Conservation (phyloP, 2,329 filamentous ascomycete genomes). For the Epichloe gansuensis region DNA sequence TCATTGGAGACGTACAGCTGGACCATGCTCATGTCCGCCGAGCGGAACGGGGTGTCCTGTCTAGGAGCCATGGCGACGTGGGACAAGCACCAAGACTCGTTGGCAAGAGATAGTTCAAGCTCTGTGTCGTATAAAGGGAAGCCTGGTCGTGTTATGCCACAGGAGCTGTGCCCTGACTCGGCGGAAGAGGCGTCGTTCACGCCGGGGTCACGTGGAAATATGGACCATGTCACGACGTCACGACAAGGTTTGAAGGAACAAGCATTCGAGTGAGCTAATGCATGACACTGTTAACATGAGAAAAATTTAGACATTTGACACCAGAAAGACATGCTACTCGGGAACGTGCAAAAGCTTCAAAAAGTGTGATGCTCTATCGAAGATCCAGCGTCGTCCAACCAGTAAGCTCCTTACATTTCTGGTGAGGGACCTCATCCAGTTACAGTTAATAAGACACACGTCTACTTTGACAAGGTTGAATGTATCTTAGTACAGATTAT, state of each 20-base stretch:
- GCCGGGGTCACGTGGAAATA: slow-evolving; percentile 14
- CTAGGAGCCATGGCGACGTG: slow-evolving; percentile 44
- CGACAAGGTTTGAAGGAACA: not conserved
- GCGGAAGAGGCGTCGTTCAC: slow-evolving; percentile 15
- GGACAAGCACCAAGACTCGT: slow-evolving; percentile 18
- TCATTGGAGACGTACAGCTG: slow-evolving; percentile 99
- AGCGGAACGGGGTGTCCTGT: slow-evolving; percentile 96
- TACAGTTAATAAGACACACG: too few relatives aligned
- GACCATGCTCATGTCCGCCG: slow-evolving; percentile 99
- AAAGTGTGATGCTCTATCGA: too few relatives aligned
- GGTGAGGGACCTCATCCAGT: too few relatives aligned
- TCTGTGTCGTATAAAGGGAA: slow-evolving; percentile 12
- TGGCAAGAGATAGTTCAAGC: slow-evolving; percentile 17
- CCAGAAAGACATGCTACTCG: too few relatives aligned
- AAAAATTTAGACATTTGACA: too few relatives aligned
- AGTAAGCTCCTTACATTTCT: too few relatives aligned
- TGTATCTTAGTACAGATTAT: too few relatives aligned
- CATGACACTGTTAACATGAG: not conserved
- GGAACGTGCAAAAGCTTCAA: too few relatives aligned
- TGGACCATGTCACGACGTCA: slow-evolving; percentile 5
- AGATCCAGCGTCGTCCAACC: too few relatives aligned
- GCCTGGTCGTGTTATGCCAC: slow-evolving; percentile 14
- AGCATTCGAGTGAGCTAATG: not conserved
- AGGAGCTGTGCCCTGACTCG: slow-evolving; percentile 7
- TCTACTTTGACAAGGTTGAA: too few relatives aligned